Percentiles rank a stretch among this genome's conserved stretches.
phyloP scores from a whole-genome alignment of 2,329 filamentous ascomycete genomes.

The Cladosporium sp. region DNA sequence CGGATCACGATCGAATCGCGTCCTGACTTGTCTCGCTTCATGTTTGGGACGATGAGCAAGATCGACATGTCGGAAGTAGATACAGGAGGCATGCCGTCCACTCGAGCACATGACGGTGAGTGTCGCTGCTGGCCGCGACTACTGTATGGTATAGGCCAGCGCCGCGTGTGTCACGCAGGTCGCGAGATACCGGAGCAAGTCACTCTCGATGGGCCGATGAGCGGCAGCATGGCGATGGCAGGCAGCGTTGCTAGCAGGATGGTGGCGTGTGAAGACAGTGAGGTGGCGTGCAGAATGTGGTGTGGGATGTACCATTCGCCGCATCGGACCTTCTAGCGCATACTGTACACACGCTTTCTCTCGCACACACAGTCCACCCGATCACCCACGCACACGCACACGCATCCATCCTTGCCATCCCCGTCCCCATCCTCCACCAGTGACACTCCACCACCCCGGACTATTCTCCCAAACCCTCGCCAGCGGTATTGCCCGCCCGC shows the following conservation, averaged over 20 bases:
- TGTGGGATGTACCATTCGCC: slow-evolving; percentile 5
- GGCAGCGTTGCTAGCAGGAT: background rate
- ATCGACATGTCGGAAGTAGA: slow-evolving; percentile 8
- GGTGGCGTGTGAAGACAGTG: slow-evolving; percentile 9
- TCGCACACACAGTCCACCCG: background rate
- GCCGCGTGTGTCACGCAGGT: slow-evolving; percentile 3
- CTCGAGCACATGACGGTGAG: background rate
- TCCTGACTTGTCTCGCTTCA: slow-evolving; percentile 2
- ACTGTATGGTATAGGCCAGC: background rate
- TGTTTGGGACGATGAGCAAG: background rate
- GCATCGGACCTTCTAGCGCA: background rate
- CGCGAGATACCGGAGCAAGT: background rate
- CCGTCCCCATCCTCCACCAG: background rate
- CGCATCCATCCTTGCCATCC: background rate
- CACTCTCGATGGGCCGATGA: background rate
- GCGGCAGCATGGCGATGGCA: background rate
- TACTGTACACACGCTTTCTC: background rate
- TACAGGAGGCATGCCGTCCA: background rate
- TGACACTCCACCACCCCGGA: background rate
- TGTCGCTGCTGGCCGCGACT: background rate
- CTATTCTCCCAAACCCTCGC: slow-evolving; percentile 1
- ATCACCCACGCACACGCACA: background rate
- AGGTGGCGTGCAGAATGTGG: background rate
- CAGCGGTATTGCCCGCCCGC: slow-evolving; percentile 6
- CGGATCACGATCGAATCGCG: background rate